Base-by-base conservation (phyloP, 441 rosid species). In the Pelargonium australe region DNA sequence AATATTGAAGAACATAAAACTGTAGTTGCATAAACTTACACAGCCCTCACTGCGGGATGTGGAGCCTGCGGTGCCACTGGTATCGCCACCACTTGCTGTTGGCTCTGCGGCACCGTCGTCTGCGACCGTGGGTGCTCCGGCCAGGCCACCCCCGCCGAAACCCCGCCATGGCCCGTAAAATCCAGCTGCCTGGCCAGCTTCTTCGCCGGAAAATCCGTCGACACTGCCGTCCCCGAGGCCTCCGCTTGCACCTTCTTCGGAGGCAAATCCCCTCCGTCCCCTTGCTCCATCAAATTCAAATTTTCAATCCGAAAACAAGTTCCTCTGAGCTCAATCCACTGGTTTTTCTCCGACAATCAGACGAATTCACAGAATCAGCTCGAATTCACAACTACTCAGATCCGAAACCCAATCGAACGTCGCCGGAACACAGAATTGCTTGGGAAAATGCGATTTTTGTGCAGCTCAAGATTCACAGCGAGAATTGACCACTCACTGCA, bases 111-210 rank as follows among this genome's bases (percentile, higher is more conserved):
- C 51, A 17, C 23, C 40, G 65, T 70, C 20, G 75, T 53, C 69
- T 79, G 82, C 65, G 84, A 69, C 69, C 81, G 85, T 64, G 89
- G 85, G 63, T 85, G 89, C 68, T 88, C 88, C 7, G 89, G 88
- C 43, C 81, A 75, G 63, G 64, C 81, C 77, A 62, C 78, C 61
- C 67, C 66, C 57, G 19, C 57, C 57, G 14, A n/a, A 51, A 51
- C 57, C 57, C 57, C 19, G 58, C 74, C 77, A 79, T 66, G 68
- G 20, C 60, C 64, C 0, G 88, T 83, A 84, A 87, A 87, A 87
- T 89, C 97, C 64, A 87, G 88, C 85, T 88, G 96, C 77, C 91
- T 81, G 5, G 88, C 88, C 11, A 85, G 74, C 76, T 79, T 79
- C 73, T 83, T 86, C 9, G 81, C 72, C 53, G 87, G 81, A 43